phyloP scores from a whole-genome alignment of 2,329 filamentous ascomycete species.

The Fusarium sp. region DNA sequence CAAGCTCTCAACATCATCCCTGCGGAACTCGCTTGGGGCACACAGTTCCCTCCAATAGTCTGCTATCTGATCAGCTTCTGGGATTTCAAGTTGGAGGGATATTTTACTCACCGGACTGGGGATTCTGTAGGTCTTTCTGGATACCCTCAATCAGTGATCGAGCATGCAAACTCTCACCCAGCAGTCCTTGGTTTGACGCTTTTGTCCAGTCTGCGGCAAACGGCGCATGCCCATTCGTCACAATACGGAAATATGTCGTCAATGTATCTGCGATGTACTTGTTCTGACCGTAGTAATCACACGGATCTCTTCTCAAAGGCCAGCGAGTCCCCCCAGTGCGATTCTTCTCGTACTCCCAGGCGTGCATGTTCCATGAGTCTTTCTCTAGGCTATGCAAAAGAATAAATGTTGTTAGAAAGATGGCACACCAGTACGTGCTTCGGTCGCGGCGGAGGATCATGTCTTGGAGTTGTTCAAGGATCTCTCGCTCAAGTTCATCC shows the following conservation, averaged over 20 bases:
- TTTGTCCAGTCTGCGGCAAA: neutral
- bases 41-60: neutral
- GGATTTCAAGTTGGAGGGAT: rapidly evolving
- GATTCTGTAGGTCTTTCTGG: neutral
- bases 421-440: neutral
- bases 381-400: neutral
- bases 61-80: neutral
- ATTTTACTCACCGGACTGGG: neutral
- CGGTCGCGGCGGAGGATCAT: neutral
- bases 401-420: neutral
- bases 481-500: neutral
- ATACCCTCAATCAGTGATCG: neutral
- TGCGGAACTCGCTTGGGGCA: neutral
- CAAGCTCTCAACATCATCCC: neutral
- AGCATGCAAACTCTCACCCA: neutral
- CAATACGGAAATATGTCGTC: neutral
- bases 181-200: neutral
- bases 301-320: neutral
- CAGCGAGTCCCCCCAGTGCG: neutral
- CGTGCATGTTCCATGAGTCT: neutral
- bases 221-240: neutral
- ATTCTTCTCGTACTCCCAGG: neutral
- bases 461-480: neutral
- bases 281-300: neutral
- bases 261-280: neutral